Evolutionary conservation across 225 moss, liverwort and hornwort genomes (phyloP), one percentile per base, ranked within the genome.

Genomic region (Anthoceros angustus): DNA sequence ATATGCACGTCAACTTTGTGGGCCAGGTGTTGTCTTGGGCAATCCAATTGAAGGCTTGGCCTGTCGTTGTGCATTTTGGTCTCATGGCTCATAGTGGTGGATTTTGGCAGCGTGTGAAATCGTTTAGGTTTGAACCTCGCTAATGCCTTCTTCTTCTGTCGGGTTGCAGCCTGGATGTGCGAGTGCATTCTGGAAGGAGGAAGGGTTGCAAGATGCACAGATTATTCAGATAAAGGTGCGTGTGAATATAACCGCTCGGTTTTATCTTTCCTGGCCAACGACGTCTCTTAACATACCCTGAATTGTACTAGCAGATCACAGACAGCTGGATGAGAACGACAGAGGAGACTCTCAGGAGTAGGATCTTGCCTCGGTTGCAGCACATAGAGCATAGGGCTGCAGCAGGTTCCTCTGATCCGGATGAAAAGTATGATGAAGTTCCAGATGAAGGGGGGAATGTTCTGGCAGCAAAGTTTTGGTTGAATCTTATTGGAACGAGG

Each of bases 1-100:
- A 89, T 49, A 93, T 93, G 90, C 93, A 93, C 80, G 93, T 93
- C 86, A 90, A 93, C 78, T 93, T 93, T 65, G 93, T 93, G 61
- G 83, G 87, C 40, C 93, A 93, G 93, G 93, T 93, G 65, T 42
- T 38, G 23, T 43, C 43, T 70, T 67, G 23, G 48, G 50, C 1
- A 55, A 26, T 45, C 63, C 42, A 18, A 26, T 66, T 72, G 39
- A 24, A 48, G 41, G 61, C 48, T 48, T 63, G 42, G 43, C 25
- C 42, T 43, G 39, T 65, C 63, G 48, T 70, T 42, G 14, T 18
- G 16, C 40, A 20, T 75, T 32, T 32, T 32, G 32, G 32, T 32
- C 2, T 32, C 32, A 32, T 32, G 32, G 32, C 32, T 1, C 32
- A 4, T 4, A 32, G 32, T 32, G 32, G 32, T 32, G 32, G 4